Evolutionary conservation across 192 early-diverging fungal genomes (phyloP).

Genomic region (Coemansia sp.): DNA sequence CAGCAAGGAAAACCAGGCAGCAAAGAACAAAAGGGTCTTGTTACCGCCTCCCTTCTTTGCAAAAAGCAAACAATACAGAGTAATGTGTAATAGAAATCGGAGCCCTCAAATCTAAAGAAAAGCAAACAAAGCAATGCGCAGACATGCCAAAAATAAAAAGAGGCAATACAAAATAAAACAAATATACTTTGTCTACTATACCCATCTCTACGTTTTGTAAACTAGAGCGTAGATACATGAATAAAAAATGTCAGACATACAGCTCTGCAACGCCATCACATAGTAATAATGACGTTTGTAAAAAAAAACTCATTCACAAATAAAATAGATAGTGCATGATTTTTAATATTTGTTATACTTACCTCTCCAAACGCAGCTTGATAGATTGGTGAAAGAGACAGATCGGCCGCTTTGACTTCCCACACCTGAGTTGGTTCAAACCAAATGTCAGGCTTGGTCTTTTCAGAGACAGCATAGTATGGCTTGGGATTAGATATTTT

Average conservation of each 20-base stretch:
- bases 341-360: no score
- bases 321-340: no score
- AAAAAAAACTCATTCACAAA: no score
- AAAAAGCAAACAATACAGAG: neutral
- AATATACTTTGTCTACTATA: no score
- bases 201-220: no score
- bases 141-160: neutral
- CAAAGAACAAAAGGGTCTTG: neutral
- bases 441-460: slow-evolving; percentile 94
- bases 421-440: slow-evolving; percentile 89
- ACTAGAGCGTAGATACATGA: no score
- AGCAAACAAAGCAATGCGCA: no score
- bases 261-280: no score
- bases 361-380: slow-evolving; percentile 83
- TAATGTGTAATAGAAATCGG: neutral
- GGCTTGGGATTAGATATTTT: slow-evolving; percentile 69
- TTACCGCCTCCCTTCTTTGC: neutral
- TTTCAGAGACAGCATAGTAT: slow-evolving; percentile 78
- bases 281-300: no score
- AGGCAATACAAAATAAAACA: neutral
- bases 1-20: no score
- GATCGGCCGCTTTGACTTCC: slow-evolving; percentile 96
- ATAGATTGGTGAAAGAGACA: slow-evolving; percentile 94
- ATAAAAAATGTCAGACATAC: no score
- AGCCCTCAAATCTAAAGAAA: neutral